A percentile compares a stretch with the other conserved stretches of the same genome.
Conservation (phyloP, 2,329 filamentous ascomycete genomes). For the Fusarium brevicatenulatum region DNA sequence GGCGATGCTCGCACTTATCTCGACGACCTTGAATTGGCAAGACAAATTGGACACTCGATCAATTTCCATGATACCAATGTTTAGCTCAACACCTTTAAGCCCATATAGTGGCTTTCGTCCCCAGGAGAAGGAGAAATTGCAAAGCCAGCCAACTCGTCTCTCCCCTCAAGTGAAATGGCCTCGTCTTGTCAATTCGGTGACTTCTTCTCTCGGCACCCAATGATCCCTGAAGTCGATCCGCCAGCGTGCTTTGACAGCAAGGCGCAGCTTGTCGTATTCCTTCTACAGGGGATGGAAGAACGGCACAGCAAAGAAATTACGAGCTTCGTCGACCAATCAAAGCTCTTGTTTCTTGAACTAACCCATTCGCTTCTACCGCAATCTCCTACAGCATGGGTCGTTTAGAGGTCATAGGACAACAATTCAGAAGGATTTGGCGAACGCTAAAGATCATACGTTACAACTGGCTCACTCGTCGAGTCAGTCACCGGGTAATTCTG, state of each 20-base stretch:
- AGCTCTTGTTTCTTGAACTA: background rate
- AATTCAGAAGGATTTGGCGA: background rate
- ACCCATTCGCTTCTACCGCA: background rate
- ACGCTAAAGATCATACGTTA: background rate
- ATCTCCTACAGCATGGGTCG: background rate
- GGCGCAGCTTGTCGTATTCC: background rate
- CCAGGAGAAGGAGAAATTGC: accelerated
- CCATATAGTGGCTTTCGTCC: accelerated
- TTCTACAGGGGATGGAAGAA: background rate
- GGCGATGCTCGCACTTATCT: too few relatives aligned
- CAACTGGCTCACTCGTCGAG: background rate
- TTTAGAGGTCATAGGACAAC: background rate
- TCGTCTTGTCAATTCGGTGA: background rate
- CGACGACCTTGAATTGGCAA: too few relatives aligned
- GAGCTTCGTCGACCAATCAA: background rate
- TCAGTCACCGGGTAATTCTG: background rate
- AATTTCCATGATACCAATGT: accelerated
- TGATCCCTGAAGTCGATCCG: background rate
- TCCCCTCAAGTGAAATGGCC: background rate
- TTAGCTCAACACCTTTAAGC: accelerated
- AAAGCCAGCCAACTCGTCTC: background rate
- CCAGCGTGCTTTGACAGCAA: background rate
- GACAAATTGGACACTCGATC: too few relatives aligned
- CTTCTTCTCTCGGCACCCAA: background rate
- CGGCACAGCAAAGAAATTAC: background rate